Percentiles rank a stretch among this genome's conserved stretches.
phyloP scores from a whole-genome alignment of 2,329 filamentous ascomycete species.

The Passalora sequoiae region DNA sequence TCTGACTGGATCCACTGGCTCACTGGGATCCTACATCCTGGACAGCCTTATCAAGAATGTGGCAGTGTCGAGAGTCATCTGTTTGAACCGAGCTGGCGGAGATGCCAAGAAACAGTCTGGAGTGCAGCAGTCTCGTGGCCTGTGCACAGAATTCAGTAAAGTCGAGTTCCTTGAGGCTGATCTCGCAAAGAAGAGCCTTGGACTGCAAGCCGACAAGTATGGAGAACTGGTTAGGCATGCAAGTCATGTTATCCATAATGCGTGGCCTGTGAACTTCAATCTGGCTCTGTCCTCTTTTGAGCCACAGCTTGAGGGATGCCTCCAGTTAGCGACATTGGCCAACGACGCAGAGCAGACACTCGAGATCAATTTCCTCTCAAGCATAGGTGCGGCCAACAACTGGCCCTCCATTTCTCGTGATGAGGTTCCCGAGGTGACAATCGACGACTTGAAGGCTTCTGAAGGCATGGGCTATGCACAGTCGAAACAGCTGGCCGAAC shows the following conservation, averaged over 20 bases:
- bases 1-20: slow-evolving; percentile 34
- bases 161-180: slow-evolving; percentile 22
- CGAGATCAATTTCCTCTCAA: not conserved
- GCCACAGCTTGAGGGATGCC: slow-evolving; percentile 13
- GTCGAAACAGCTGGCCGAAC: slow-evolving; percentile 30
- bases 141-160: slow-evolving; percentile 19
- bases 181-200: slow-evolving; percentile 19
- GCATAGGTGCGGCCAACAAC: not conserved
- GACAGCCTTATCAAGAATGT: slow-evolving; percentile 23
- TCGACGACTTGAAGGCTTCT: slow-evolving; percentile 22
- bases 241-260: slow-evolving; percentile 33
- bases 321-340: not conserved
- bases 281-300: slow-evolving; percentile 28
- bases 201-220: slow-evolving; percentile 20
- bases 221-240: slow-evolving; percentile 14
- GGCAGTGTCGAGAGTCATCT: slow-evolving; percentile 26
- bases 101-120: slow-evolving; percentile 13
- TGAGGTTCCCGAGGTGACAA: slow-evolving; percentile 26
- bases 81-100: slow-evolving; percentile 24
- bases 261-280: slow-evolving; percentile 37
- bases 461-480: slow-evolving; percentile 30
- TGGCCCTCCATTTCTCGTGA: not conserved
- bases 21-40: slow-evolving; percentile 32
- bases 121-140: slow-evolving; percentile 14
- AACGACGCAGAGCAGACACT: not conserved